phyloP scores from a whole-genome alignment of 768 basidiomycete genomes.

The Hirschioporus abietinus region DNA sequence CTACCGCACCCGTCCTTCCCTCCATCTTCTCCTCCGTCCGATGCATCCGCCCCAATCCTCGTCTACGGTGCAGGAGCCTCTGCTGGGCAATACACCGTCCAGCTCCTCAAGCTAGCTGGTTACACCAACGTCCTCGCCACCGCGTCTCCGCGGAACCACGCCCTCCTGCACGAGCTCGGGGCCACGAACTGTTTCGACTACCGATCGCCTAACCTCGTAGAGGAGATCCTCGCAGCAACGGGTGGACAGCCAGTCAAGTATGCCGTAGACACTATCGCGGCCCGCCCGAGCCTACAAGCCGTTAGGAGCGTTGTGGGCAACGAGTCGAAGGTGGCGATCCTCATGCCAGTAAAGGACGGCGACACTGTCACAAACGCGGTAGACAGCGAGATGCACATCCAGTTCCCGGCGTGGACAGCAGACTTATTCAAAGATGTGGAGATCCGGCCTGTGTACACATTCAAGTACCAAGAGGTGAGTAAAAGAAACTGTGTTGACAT shows the following conservation, averaged over 20 bases:
- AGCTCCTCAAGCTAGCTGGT: conserved; percentile 36
- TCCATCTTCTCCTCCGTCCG: conserved; percentile 22
- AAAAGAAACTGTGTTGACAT: not conserved
- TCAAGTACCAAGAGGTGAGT: conserved; percentile 35
- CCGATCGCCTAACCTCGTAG: conserved; percentile 28
- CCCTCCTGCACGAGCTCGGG: conserved; percentile 34
- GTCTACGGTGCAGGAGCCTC: conserved; percentile 42
- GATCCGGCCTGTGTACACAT: conserved; percentile 35
- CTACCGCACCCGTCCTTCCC: conserved; percentile 33
- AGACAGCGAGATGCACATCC: conserved; percentile 23
- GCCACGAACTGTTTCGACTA: conserved; percentile 39
- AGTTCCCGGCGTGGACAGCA: conserved; percentile 29
- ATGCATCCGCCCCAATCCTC: conserved; percentile 31
- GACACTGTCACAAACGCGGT: conserved; percentile 27
- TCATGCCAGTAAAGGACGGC: conserved; percentile 44
- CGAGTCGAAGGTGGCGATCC: conserved; percentile 35
- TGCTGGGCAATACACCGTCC: conserved; percentile 32
- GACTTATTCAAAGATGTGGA: conserved; percentile 34
- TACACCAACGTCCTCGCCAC: conserved; percentile 39
- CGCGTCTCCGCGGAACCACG: conserved; percentile 35
- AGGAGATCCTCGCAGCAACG: conserved; percentile 29
- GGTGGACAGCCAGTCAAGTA: conserved; percentile 27
- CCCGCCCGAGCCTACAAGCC: conserved; percentile 29
- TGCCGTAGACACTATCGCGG: conserved; percentile 36
- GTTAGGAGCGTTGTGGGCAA: conserved; percentile 34